phyloP scores from a whole-genome alignment of 495 filamentous ascomycete species.

The Penicillium diatomitis region DNA sequence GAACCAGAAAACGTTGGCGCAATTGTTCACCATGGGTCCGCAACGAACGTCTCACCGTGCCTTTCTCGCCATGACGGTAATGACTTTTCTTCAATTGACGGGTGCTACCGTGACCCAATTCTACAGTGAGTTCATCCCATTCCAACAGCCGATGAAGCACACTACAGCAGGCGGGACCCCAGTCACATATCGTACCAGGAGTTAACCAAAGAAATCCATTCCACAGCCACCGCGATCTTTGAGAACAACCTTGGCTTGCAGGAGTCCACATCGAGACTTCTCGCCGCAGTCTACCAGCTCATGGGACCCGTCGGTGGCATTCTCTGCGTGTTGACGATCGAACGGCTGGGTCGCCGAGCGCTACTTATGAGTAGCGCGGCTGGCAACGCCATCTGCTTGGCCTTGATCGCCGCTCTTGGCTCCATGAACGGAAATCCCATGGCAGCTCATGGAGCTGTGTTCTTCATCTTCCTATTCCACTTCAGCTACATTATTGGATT shows the following conservation, averaged over 20 bases:
- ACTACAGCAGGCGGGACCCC: too few relatives aligned
- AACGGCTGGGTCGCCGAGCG: constrained; percentile 13
- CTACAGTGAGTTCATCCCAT: constrained; percentile 12
- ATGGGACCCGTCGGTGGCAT: constrained; percentile 12
- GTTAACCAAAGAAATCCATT: too few relatives aligned
- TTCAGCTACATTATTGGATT: constrained; percentile 46
- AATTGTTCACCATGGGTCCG: constrained; percentile 13
- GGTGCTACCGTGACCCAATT: constrained; percentile 18
- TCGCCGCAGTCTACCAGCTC: constrained; percentile 14
- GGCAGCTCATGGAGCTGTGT: constrained; percentile 22
- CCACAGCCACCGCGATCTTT: constrained; percentile 15
- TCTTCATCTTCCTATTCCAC: constrained; percentile 46
- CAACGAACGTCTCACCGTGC: constrained; percentile 18
- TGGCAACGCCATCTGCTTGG: constrained; percentile 35
- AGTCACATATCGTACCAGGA: too few relatives aligned
- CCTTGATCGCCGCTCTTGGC: constrained; percentile 24
- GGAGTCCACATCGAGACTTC: constrained; percentile 11
- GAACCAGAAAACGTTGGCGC: constrained; percentile 2
- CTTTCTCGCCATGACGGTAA: constrained; percentile 6
- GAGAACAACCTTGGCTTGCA: constrained; percentile 12
- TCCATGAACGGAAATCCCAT: constrained; percentile 5
- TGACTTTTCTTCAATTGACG: constrained; percentile 15
- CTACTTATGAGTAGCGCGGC: constrained; percentile 14
- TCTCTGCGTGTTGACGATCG: constrained; percentile 14
- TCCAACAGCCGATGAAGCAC: not conserved